phyloP scores from a whole-genome alignment of 2,329 filamentous ascomycete species.

The Paraphaeosphaeria sporulosa region DNA sequence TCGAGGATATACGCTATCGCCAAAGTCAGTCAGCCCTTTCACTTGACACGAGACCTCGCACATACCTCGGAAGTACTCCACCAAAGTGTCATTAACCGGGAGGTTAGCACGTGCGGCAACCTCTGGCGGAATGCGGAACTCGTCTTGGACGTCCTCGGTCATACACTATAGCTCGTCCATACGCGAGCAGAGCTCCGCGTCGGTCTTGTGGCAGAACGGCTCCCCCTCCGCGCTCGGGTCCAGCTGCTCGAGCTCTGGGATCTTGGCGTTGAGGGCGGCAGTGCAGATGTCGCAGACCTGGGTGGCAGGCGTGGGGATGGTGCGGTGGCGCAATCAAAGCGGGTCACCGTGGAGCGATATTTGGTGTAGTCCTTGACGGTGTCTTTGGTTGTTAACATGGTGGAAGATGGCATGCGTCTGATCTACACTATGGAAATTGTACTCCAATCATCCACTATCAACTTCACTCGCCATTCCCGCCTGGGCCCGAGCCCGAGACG shows the following conservation, averaged over 20 bases:
- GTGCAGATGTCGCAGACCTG: background rate
- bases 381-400: background rate
- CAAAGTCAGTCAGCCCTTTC: background rate
- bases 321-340: background rate
- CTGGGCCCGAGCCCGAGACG: too few species aligned
- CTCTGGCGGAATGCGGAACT: too few species aligned
- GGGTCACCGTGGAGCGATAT: slow-evolving; percentile 13
- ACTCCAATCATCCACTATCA: too few species aligned
- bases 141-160: too few species aligned
- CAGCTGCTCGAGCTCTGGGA: background rate
- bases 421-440: too few species aligned
- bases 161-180: too few species aligned
- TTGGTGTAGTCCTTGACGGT: slow-evolving; percentile 14
- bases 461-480: too few species aligned
- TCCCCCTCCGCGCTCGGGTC: background rate
- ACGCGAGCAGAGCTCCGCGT: too few species aligned
- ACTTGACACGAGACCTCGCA: background rate
- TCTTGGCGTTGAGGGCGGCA: background rate
- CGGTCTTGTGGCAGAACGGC: too few species aligned
- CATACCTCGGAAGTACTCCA: background rate
- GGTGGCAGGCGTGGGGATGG: background rate
- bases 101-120: background rate
- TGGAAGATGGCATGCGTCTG: too few species aligned
- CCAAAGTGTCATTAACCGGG: background rate
- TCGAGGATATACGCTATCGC: background rate